These are phyloP conservation scores for Hyphopichia fennica DNA, from an alignment of 1,139 yeast species.

Conservation along the genomic window DNA sequence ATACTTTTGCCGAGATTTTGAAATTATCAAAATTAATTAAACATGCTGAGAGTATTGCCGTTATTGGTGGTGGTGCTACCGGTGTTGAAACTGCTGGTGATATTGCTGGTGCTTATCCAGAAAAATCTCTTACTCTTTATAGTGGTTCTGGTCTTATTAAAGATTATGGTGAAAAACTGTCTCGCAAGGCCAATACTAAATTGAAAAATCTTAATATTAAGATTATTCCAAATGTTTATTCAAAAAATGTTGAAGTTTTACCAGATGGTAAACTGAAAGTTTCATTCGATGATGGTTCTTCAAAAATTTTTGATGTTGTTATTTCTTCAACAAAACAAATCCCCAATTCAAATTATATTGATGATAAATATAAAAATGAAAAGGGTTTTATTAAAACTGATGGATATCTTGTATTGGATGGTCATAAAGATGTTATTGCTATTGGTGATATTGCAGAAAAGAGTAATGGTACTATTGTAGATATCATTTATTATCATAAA, in stretches of 20 bases:
- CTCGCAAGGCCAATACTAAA: constrained; percentile 16
- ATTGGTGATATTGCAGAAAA: constrained; percentile 33
- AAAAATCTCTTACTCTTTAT: constrained; percentile 22
- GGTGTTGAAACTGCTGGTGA: constrained; percentile 45
- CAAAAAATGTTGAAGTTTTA: constrained; percentile 5
- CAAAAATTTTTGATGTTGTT: constrained; percentile 24
- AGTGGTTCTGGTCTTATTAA: constrained; percentile 30
- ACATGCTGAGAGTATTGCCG: constrained; percentile 25
- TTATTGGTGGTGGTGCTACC: constrained; percentile 42
- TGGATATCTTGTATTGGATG: constrained; percentile 21
- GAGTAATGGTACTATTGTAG: constrained; percentile 22
- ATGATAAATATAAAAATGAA: constrained; percentile 13
- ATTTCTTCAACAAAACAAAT: constrained; percentile 28
- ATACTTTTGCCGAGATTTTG: constrained; percentile 15
- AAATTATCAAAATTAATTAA: constrained; percentile 15
- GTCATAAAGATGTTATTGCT: constrained; percentile 26
- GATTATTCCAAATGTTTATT: constrained; percentile 22
- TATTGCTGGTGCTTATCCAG: constrained; percentile 20
- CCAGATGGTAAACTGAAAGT: constrained; percentile 6
- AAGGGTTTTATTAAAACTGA: constrained; percentile 26
- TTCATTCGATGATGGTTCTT: constrained; percentile 15
- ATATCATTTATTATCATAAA: constrained; percentile 24
- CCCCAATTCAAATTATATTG: constrained; percentile 12
- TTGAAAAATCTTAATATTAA: constrained; percentile 24
- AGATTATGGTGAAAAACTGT: constrained; percentile 12